Evolutionary conservation across 768 basidiomycete genomes (phyloP), one percentile per base, ranked within the genome.

Genomic region (Candolleomyces eurysporus): DNA sequence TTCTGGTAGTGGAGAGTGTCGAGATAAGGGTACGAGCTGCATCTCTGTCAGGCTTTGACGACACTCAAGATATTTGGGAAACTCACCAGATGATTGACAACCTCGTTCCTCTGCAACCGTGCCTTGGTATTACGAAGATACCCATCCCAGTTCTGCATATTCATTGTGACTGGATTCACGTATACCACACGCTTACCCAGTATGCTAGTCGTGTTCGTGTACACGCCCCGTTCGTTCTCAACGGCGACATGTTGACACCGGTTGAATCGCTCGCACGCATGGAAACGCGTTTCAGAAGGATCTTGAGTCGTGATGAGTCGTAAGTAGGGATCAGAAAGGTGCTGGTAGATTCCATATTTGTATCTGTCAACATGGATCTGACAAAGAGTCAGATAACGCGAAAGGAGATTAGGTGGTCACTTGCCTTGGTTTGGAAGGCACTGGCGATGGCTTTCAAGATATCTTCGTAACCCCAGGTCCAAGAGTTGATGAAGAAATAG

Each of bases 381-480:
- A n/a, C n/a, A n/a, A n/a, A n/a, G n/a, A n/a, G n/a, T n/a, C n/a
- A n/a, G n/a, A n/a, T n/a, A n/a, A n/a, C n/a, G n/a, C n/a, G n/a
- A n/a, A n/a, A n/a, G 45, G 7, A 51, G 49, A 10, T 57, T n/a
- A 16, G 1, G 16, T 5, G 58, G 14, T 39, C 10, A 67, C 71
- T 22, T 64, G 90, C 91, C 75, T 83, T 79, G 58, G 80, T 76
- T 39, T 83, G 78, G 67, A 96, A 98, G 0, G 79, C 76, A 2
- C 78, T 74, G 2, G 90, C 82, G 8, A 98, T 76, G 0, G 81
- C 91, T 67, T 93, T 92, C 31, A 97, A 77, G 14, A 96, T 76
- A 59, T 95, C 92, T 72, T 99, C 96, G 70, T 97, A 98, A 0
- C 96, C 96, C 89, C 91, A 96, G 0, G 96, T 96, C 96, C 96